These are phyloP conservation scores for maize (Zea mays) DNA, from an alignment of 176 grass and related monocot genomes.

Conservation along the genomic window DNA sequence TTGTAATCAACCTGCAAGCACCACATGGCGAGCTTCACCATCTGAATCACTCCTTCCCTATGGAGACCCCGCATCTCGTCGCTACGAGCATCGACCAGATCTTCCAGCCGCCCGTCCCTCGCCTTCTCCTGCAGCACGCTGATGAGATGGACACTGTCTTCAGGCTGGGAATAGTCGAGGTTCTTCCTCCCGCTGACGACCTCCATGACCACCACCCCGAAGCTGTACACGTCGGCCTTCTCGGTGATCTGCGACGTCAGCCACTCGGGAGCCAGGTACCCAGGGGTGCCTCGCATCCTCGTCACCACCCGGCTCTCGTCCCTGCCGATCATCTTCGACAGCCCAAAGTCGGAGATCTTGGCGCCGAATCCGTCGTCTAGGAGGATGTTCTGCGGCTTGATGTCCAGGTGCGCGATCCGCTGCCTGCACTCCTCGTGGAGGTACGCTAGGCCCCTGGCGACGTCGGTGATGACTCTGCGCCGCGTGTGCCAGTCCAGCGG, in stretches of 20 bases:
- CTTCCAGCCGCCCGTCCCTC: slow-evolving; percentile 17
- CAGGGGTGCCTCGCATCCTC: slow-evolving; percentile 49
- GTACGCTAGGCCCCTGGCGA: slow-evolving; percentile 62
- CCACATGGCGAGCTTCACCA: slow-evolving; percentile 64
- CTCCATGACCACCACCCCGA: slow-evolving; percentile 65
- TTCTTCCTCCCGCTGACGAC: slow-evolving; percentile 58
- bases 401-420: slow-evolving; percentile 67
- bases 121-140: slow-evolving; percentile 45
- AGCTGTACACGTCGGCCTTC: slow-evolving; percentile 76
- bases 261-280: slow-evolving; percentile 75
- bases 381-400: slow-evolving; percentile 73
- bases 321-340: slow-evolving; percentile 64
- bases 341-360: slow-evolving; percentile 69
- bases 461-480: slow-evolving; percentile 34
- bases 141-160: slow-evolving; percentile 48
- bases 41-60: slow-evolving; percentile 33
- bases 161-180: slow-evolving; percentile 44
- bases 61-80: slow-evolving; percentile 27
- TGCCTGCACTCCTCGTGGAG: slow-evolving; percentile 65
- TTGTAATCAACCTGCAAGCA: slow-evolving; percentile 56
- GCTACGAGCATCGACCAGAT: slow-evolving; percentile 34
- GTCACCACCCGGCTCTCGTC: slow-evolving; percentile 47
- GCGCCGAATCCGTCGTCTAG: slow-evolving; percentile 60
- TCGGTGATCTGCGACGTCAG: slow-evolving; percentile 57
- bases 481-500: slow-evolving; percentile 34